phyloP scores from a whole-genome alignment of 2,329 filamentous ascomycete genomes.

The Colletotrichum chrysophilum region DNA sequence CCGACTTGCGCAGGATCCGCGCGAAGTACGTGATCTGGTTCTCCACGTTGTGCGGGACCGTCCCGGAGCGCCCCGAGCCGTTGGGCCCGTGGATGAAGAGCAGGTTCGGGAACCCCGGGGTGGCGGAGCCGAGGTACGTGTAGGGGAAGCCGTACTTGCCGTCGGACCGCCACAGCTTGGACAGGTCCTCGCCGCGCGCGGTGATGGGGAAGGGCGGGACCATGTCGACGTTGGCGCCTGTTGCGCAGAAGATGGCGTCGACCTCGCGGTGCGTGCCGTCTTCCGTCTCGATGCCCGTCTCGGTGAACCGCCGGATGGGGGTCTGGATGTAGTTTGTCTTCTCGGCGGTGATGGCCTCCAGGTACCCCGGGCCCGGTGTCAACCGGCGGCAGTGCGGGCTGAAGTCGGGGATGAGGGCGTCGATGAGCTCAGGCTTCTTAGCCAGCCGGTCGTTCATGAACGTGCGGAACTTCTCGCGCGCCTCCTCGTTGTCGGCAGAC shows the following conservation, averaged over 20 bases:
- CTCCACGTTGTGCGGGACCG: conserved; percentile 71
- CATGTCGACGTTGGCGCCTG: conserved; percentile 67
- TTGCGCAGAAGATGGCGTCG: conserved; percentile 72
- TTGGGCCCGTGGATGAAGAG: conserved; percentile 69
- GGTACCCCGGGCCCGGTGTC: conserved; percentile 70
- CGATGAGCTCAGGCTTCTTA: conserved; percentile 59
- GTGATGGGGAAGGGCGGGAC: conserved; percentile 66
- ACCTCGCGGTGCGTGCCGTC: conserved; percentile 63
- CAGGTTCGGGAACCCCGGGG: conserved; percentile 71
- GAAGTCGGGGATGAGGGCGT: conserved; percentile 65
- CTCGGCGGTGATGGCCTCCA: conserved; percentile 65
- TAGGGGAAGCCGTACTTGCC: conserved; percentile 67
- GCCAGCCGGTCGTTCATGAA: conserved; percentile 60
- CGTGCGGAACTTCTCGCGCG: conserved; percentile 51
- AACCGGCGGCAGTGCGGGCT: conserved; percentile 68
- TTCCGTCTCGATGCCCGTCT: conserved; percentile 62
- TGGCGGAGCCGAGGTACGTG: conserved; percentile 68
- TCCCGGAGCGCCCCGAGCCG: conserved; percentile 65
- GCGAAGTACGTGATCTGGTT: conserved; percentile 69
- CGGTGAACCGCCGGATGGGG: conserved; percentile 62
- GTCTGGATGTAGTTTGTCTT: conserved; percentile 68
- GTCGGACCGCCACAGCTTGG: conserved; percentile 59
- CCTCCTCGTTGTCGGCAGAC: conserved; percentile 51
- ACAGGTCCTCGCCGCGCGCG: conserved; percentile 58
- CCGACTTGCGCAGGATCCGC: conserved; percentile 70